These are phyloP conservation scores for Trichoderma parareesei DNA, from an alignment of 495 filamentous ascomycete genomes.

Conservation along the genomic window DNA sequence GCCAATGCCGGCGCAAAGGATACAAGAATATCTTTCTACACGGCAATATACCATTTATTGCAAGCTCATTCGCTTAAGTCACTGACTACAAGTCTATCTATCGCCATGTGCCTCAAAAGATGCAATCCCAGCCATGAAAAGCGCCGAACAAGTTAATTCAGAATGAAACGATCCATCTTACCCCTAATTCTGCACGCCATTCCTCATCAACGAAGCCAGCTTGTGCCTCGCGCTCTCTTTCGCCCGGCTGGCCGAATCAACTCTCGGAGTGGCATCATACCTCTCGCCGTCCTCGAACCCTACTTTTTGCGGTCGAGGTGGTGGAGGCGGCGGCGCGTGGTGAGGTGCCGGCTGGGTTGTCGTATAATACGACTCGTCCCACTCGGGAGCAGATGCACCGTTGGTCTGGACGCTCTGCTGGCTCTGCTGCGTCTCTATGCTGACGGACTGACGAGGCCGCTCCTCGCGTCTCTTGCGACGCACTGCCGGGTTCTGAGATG, in stretches of 20 bases:
- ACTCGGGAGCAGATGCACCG: not conserved
- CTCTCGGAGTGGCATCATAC: not conserved
- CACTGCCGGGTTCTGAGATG: not conserved
- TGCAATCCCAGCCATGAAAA: not conserved
- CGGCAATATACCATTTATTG: not conserved
- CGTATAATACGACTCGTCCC: constrained; percentile 9
- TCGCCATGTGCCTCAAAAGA: not conserved
- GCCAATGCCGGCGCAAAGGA: too few relatives aligned
- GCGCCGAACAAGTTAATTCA: not conserved
- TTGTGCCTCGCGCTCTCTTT: constrained; percentile 8
- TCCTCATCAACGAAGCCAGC: not conserved
- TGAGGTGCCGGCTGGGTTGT: not conserved
- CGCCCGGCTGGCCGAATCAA: not conserved
- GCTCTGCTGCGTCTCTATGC: not conserved
- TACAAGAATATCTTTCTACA: too few relatives aligned
- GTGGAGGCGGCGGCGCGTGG: constrained; percentile 5
- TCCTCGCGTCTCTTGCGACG: not conserved
- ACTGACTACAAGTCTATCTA: not conserved
- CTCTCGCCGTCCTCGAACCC: constrained; percentile 10
- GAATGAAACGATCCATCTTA: not conserved
- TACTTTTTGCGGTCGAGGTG: constrained; percentile 7
- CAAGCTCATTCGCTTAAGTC: not conserved
- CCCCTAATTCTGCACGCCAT: not conserved
- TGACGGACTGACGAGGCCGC: not conserved
- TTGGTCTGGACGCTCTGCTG: not conserved